A percentile compares a stretch with the other conserved stretches of the same genome.
These are phyloP conservation scores for Botrytis fragariae DNA, from an alignment of 2,329 filamentous ascomycete genomes.

Conservation along the genomic window DNA sequence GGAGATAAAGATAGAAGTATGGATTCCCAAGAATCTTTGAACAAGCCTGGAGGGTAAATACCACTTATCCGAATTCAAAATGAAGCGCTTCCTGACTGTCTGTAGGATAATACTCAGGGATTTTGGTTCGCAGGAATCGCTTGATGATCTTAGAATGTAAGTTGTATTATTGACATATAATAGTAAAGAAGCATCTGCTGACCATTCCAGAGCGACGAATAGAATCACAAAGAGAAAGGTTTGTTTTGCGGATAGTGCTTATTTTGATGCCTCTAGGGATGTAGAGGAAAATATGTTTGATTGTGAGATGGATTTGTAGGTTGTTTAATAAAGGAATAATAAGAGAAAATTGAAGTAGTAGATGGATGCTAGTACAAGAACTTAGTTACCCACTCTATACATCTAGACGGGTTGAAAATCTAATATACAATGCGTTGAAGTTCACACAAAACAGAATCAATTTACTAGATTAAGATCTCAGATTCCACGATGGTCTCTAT, in stretches of 20 bases:
- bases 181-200: neutral
- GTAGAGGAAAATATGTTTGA: neutral
- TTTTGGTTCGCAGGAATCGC: neutral
- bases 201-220: neutral
- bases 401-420: neutral
- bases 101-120: neutral
- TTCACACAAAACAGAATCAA: neutral
- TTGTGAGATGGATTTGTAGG: neutral
- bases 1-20: neutral
- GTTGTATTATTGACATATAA: rapidly evolving
- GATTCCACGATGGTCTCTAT: neutral
- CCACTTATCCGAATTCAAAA: too few species aligned
- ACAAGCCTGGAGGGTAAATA: neutral
- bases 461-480: neutral
- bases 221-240: neutral
- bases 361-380: neutral
- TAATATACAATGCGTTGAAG: neutral
- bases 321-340: rapidly evolving
- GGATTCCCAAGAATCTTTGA: neutral
- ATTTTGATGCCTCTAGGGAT: neutral
- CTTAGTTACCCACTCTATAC: too few species aligned
- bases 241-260: neutral
- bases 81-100: rapidly evolving
- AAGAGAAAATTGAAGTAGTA: neutral
- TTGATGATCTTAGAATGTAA: neutral